Evolutionary conservation across 441 rosid genomes (phyloP).

Genomic region (Erodium moschatum): DNA sequence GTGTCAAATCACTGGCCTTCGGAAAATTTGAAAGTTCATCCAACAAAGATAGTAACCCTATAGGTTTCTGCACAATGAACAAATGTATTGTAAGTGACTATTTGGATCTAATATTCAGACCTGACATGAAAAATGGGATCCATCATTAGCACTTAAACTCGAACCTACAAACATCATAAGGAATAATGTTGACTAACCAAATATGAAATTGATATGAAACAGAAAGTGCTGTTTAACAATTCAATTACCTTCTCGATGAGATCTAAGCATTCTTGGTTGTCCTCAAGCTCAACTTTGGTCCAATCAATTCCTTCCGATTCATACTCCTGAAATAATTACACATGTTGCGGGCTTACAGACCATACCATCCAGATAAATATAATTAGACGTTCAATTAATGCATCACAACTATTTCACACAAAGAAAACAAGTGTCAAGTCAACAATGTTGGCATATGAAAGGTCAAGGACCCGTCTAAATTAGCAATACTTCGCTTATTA

Average conservation of each 20-base stretch:
- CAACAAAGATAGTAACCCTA: constrained; percentile 77
- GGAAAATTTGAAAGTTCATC: constrained; percentile 86
- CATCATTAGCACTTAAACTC: constrained; percentile 15
- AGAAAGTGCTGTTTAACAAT: constrained; percentile 8
- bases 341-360: neutral
- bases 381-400: neutral
- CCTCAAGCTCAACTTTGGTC: constrained; percentile 63
- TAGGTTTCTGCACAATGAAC: constrained; percentile 60
- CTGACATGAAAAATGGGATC: constrained; percentile 12
- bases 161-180: constrained; percentile 8
- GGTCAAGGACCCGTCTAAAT: neutral
- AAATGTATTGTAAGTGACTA: constrained; percentile 14
- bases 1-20: constrained; percentile 77
- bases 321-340: constrained; percentile 52
- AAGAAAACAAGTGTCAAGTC: neutral
- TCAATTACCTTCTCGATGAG: constrained; percentile 73
- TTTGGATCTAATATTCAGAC: constrained; percentile 15
- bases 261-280: constrained; percentile 39
- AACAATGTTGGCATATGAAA: neutral
- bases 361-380: neutral
- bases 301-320: constrained; percentile 83
- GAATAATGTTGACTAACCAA: constrained; percentile 1
- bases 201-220: neutral
- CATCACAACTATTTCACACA: neutral
- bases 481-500: neutral